Evolutionary conservation across 768 basidiomycete species (phyloP), one percentile per base, ranked within the genome.

Genomic region (Tricholoma bakamatsutake): DNA sequence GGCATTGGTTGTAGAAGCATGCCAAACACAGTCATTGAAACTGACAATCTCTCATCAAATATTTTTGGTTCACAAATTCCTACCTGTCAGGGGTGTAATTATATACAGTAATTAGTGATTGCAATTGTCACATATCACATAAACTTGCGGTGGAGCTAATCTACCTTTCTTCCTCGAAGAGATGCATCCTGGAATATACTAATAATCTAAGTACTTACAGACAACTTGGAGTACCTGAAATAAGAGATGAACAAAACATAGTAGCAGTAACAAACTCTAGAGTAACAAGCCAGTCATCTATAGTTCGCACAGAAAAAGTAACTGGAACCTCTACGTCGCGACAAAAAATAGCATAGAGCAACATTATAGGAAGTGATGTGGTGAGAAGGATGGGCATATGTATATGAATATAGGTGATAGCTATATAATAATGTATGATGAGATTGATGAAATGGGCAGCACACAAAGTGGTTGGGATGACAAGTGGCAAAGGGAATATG

Each of bases 361-460:
- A n/a, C 5, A 37, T 37, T 37, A 50, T 10, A 13, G 33, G 24
- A 17, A 33, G 33, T 27, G 27, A 18, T 9, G 24, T 48, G 52
- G 18, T 2, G n/a, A 31, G 18, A 55, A 15, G 33, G 11, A 54
- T 33, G 45, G 21, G 15, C 15, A 53, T 54, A 45, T 43, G 27
- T 47, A 45, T 46, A 46, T 13, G 33, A 42, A 35, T 45, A 45
- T 54, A 53, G 10, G 24, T 45, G 31, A 54, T 54, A 54, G 31
- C 28, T 53, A 34, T 40, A 40, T 8, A 28, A 28, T 52, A 33
- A 50, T 43, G 46, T 21, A 55, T 34, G 30, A 37, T 34, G 17
- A 50, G 18, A 48, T 33, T n/a, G 30, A 18, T 46, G 17, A 17
- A 49, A 7, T 34, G 33, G 54, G 54, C 18, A 55, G 37, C 54